phyloP scores from a whole-genome alignment of 2,329 filamentous ascomycete species.

The Hymenoscyphus albidus region DNA sequence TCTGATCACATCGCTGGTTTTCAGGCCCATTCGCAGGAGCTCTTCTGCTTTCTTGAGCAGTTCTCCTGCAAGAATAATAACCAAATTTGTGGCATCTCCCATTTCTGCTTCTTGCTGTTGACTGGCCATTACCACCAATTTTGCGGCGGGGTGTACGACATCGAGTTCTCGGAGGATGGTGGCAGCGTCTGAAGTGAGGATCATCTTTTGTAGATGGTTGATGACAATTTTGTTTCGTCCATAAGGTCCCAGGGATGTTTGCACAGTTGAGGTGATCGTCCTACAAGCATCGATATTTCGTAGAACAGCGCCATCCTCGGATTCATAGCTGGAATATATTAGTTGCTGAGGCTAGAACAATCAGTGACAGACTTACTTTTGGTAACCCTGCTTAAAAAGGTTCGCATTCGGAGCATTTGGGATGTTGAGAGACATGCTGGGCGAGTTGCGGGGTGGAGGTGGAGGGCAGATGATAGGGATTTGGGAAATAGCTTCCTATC shows the following conservation, averaged over 20 bases:
- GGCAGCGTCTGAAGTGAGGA: constrained; percentile 93
- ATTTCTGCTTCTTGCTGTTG: constrained; percentile 99
- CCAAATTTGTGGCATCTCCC: constrained; percentile 96
- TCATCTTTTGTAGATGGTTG: constrained; percentile 99
- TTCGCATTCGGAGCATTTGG: constrained; percentile 88
- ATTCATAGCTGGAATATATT: constrained; percentile 72
- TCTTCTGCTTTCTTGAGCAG: constrained; percentile 96
- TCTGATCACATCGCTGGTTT: constrained; percentile 94
- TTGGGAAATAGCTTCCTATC: constrained; percentile 8
- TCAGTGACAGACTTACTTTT: constrained; percentile 59
- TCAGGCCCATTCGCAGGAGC: constrained; percentile 90
- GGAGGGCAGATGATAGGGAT: neutral
- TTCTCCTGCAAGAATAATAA: constrained; percentile 93
- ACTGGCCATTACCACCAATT: constrained; percentile 96
- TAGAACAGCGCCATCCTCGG: constrained; percentile 96
- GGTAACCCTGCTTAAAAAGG: constrained; percentile 93
- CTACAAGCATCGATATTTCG: constrained; percentile 98
- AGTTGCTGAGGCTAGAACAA: constrained; percentile 11
- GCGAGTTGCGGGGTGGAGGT: constrained; percentile 1
- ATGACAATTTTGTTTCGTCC: constrained; percentile 99
- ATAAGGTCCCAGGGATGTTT: constrained; percentile 94
- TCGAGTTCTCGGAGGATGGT: constrained; percentile 97
- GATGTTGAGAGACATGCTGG: constrained; percentile 87
- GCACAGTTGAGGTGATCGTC: constrained; percentile 90
- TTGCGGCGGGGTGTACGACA: constrained; percentile 95